A percentile compares a stretch with the other conserved stretches of the same genome.
These are phyloP conservation scores for Caryopteris hybrid DNA, from an alignment of 305 asterid species.

Conservation along the genomic window DNA sequence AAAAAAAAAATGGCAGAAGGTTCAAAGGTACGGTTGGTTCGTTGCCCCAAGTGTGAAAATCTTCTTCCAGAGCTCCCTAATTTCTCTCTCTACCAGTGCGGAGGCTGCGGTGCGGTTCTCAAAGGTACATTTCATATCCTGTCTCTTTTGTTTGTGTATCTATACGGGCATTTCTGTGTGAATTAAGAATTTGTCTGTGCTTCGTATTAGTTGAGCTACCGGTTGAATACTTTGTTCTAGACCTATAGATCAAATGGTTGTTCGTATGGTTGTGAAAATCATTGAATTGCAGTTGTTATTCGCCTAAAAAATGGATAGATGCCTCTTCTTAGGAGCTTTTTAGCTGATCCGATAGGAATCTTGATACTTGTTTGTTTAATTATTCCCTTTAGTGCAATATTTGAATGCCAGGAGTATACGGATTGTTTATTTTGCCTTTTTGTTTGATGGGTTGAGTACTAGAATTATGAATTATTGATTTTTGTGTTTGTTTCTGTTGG, in stretches of 20 bases:
- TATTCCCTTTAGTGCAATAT: background rate
- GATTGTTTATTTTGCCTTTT: background rate
- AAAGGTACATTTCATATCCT: conserved; percentile 42
- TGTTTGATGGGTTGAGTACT: background rate
- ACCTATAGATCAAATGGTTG: background rate
- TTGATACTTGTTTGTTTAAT: background rate
- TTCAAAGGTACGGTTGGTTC: conserved; percentile 69
- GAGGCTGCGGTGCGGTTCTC: conserved; percentile 87
- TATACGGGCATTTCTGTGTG: no score
- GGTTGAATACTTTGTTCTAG: background rate
- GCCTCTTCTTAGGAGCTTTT: background rate
- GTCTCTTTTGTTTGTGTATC: background rate
- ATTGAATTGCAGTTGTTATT: background rate
- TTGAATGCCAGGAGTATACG: background rate
- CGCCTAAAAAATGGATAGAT: background rate
- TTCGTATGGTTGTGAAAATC: background rate
- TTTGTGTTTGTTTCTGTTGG: conserved; percentile 13
- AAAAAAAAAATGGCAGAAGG: conserved; percentile 50
- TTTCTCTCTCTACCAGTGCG: conserved; percentile 81
- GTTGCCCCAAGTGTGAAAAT: conserved; percentile 93
- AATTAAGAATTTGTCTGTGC: background rate
- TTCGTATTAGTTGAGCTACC: background rate
- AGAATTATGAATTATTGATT: conserved; percentile 1
- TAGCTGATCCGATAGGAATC: conserved; percentile 11
- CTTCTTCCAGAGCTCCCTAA: conserved; percentile 78